These are phyloP conservation scores for Tetradesmus obliquus DNA, from an alignment of 139 green algal species.

Conservation along the genomic window DNA sequence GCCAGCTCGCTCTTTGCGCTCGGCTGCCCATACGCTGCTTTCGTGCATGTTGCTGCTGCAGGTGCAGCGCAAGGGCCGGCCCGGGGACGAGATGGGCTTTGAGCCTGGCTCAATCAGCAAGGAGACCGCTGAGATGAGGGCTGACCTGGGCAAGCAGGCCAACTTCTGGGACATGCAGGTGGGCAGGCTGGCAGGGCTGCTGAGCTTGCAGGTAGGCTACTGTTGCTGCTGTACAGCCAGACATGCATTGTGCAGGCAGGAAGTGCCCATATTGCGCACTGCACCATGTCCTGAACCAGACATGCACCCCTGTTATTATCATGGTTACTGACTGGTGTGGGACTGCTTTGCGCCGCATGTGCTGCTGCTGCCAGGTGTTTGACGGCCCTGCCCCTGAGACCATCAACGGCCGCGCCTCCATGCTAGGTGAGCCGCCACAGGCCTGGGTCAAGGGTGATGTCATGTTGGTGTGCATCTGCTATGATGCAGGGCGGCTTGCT, in stretches of 20 bases:
- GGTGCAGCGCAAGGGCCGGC: background rate
- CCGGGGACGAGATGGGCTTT: slow-evolving; percentile 8
- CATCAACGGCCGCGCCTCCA: slow-evolving; percentile 28
- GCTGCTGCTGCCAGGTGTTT: slow-evolving; percentile 14
- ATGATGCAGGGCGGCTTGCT: background rate
- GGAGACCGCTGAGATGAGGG: slow-evolving; percentile 24
- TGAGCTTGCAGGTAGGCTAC: too few species aligned
- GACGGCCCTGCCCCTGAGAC: slow-evolving; percentile 41
- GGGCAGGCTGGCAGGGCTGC: background rate
- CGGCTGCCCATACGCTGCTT: background rate
- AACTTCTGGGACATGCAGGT: slow-evolving; percentile 23
- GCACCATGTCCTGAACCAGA: too few species aligned
- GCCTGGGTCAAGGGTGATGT: background rate
- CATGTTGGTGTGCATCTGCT: background rate
- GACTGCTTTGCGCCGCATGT: background rate
- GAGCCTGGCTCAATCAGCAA: background rate
- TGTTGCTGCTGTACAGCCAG: too few species aligned
- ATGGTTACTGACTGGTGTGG: too few species aligned
- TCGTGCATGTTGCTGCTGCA: background rate
- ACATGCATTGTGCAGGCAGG: too few species aligned
- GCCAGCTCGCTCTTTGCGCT: too few species aligned
- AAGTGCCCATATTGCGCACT: too few species aligned
- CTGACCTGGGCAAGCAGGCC: slow-evolving; percentile 37
- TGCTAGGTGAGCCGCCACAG: slow-evolving; percentile 19
- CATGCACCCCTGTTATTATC: too few species aligned